phyloP scores from a whole-genome alignment of 140 eudicot genomes.

The Cichorium intybus region DNA sequence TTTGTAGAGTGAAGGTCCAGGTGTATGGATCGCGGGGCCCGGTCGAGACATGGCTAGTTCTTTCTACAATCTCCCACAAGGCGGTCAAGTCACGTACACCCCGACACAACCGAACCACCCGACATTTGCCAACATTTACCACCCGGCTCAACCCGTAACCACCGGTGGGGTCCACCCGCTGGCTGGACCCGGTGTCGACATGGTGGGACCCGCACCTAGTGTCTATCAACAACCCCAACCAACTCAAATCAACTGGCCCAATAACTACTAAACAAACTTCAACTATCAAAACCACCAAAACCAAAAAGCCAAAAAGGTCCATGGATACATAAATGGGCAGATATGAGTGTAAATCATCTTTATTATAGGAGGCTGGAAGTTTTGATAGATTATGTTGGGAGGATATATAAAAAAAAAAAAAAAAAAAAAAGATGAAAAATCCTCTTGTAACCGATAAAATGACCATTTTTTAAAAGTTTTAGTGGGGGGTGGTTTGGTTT shows the following conservation, averaged over 20 bases:
- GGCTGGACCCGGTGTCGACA: conserved; percentile 31
- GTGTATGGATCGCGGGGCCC: conserved; percentile 64
- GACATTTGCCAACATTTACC: conserved; percentile 53
- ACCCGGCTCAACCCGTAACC: conserved; percentile 65
- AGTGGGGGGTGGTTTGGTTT: not conserved
- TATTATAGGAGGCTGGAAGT: conserved; percentile 15
- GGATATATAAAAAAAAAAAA: conserved; percentile 21
- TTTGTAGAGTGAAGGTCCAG: conserved; percentile 71
- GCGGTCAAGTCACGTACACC: conserved; percentile 59
- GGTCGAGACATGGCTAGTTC: conserved; percentile 74
- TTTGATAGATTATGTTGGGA: conserved; percentile 29
- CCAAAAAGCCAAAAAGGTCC: not conserved
- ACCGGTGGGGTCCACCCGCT: conserved; percentile 70
- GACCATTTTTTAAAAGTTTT: conserved; percentile 9
- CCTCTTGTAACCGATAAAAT: conserved; percentile 27
- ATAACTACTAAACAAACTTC: conserved; percentile 26
- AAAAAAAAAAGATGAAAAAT: conserved; percentile 23
- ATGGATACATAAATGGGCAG: conserved; percentile 9
- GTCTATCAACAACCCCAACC: not conserved
- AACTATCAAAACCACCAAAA: conserved; percentile 6
- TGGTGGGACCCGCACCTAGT: conserved; percentile 19
- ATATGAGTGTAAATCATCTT: conserved; percentile 23
- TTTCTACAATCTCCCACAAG: conserved; percentile 68
- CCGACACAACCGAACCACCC: conserved; percentile 74
- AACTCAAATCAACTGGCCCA: conserved; percentile 33